Base-by-base conservation (phyloP, 2,329 filamentous ascomycete genomes). In the Paraphoma sp. region DNA sequence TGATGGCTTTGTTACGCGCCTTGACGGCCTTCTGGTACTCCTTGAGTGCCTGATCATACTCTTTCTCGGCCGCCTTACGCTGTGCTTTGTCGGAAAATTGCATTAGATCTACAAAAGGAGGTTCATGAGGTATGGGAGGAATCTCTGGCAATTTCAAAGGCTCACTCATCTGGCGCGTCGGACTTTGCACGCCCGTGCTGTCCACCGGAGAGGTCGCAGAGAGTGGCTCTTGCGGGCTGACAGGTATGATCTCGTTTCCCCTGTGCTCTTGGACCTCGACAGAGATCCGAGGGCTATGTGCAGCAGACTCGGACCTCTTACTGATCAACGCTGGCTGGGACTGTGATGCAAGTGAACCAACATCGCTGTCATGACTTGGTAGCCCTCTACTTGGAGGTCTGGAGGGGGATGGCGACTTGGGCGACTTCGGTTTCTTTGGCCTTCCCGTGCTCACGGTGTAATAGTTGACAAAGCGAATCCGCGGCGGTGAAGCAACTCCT, bases 381-480 rank as follows among this genome's bases (percentile, higher is more conserved):
- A 41, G 7, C 6, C 48, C 53, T 12, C 45, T 50, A 16, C 56
- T 67, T 6, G 42, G 17, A 11, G 68, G 56, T 1, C 55, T 58
- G 1, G 67, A 65, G 2, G 65, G 60, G 5, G 68, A 68, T 9
- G 69, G 63, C 4, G 67, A 69, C 12, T 69, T 69, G 23, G 77
- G 76, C 64, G 90, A 71, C 56, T 78, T 78, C 6, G 75, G 73
- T 61, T 77, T 79, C 66, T 81, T 93, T 2, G 84, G 83, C 56
- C 86, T 83, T 3, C 93, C 93, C 9, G 89, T 89, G 63, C 90
- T 93, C n/a, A 90, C 85, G 1, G 93, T 96, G 72, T 94, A 97
- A 73, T 96, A 97, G 71, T 97, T 97, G 54, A 92, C 83, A 68
- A 97, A 97, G 14, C 92, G 84, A 10, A 95, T 85, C 50, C 89